A percentile compares a stretch with the other conserved stretches of the same genome.
Evolutionary conservation across 345 rosid genomes (phyloP).

Genomic region (Salix suchowensis): DNA sequence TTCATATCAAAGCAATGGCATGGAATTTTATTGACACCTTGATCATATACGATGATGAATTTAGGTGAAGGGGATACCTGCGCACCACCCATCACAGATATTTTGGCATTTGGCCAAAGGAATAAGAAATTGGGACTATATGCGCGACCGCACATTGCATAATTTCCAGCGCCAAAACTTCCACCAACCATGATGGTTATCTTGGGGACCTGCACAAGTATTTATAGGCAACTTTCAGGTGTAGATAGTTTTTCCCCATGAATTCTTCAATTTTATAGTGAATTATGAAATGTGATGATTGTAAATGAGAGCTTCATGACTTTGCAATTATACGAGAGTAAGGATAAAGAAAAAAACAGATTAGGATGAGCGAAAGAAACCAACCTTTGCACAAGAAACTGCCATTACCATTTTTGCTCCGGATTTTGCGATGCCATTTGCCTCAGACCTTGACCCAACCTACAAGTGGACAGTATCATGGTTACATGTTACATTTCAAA

Average conservation of each 20-base stretch:
- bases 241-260: background rate
- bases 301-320: background rate
- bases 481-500: background rate
- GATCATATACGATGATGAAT: constrained; percentile 1
- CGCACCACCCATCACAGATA: constrained; percentile 94
- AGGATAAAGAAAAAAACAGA: background rate
- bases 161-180: constrained; percentile 97
- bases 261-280: background rate
- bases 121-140: constrained; percentile 84
- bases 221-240: background rate
- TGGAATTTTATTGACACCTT: background rate
- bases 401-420: constrained; percentile 99
- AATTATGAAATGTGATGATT: background rate
- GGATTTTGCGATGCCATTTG: constrained; percentile 92
- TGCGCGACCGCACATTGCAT: constrained; percentile 99
- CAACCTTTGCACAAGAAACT: constrained; percentile 90
- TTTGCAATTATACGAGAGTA: background rate
- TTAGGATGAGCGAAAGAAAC: background rate
- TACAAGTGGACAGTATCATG: constrained; percentile 19
- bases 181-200: constrained; percentile 82
- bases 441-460: constrained; percentile 99
- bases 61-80: constrained; percentile 47
- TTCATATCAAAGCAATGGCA: background rate
- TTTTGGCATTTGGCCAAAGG: constrained; percentile 94
- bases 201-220: constrained; percentile 67